A percentile compares a stretch with the other conserved stretches of the same genome.
These are phyloP conservation scores for Entomophthora muscae DNA, from an alignment of 371 early-diverging fungal species.

Conservation along the genomic window DNA sequence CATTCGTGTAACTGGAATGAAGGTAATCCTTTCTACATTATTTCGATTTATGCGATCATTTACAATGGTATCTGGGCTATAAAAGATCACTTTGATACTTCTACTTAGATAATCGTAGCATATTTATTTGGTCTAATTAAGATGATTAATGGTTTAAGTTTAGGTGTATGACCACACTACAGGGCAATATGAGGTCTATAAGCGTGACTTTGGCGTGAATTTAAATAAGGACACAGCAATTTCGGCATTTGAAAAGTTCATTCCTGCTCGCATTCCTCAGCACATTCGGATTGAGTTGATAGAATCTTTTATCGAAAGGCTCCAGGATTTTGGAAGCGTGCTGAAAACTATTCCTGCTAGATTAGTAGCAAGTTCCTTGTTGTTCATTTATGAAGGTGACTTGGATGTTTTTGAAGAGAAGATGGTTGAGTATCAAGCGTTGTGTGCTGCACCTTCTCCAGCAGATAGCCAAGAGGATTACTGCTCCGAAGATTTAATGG, in stretches of 20 bases:
- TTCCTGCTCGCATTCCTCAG: not conserved
- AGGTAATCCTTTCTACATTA: too few species aligned
- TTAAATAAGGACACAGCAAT: not conserved
- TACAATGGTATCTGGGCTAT: too few species aligned
- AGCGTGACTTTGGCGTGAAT: not conserved
- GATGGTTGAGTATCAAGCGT: not conserved
- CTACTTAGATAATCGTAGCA: too few species aligned
- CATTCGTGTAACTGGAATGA: conserved; percentile 8
- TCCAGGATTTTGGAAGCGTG: not conserved
- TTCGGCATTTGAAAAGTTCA: not conserved
- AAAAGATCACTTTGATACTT: too few species aligned
- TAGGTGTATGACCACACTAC: not conserved
- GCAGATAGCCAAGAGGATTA: not conserved
- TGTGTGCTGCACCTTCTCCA: not conserved
- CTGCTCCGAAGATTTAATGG: not conserved
- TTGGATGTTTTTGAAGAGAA: not conserved
- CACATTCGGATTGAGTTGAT: not conserved
- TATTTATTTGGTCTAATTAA: too few species aligned
- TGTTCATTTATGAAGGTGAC: conserved; percentile 9
- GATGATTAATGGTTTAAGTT: not conserved
- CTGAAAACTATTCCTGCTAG: not conserved
- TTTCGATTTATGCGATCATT: not conserved
- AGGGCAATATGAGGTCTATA: not conserved
- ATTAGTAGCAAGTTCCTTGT: not conserved
- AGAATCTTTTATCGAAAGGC: not conserved